Evolutionary conservation across 208 protist species (phyloP).

Genomic region (Porcisia deanei): DNA sequence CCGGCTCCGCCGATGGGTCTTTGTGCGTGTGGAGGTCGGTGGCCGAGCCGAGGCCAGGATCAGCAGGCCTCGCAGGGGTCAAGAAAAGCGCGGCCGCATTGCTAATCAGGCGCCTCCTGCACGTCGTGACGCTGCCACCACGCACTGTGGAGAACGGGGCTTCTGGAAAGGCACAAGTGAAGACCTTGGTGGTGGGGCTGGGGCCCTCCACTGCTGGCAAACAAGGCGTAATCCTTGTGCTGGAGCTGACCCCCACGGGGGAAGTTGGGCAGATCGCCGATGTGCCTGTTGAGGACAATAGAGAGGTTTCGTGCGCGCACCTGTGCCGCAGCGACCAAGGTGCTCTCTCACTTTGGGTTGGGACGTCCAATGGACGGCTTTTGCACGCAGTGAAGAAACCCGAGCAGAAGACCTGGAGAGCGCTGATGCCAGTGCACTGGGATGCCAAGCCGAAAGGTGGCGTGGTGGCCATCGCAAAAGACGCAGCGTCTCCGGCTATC

Average conservation of each 20-base stretch:
- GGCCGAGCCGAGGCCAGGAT: background rate
- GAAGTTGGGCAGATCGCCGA: background rate
- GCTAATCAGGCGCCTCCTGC: constrained; percentile 7
- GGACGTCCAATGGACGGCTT: constrained; percentile 13
- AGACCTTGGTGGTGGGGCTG: constrained; percentile 8
- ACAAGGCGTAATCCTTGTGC: constrained; percentile 5
- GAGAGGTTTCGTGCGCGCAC: constrained; percentile 23
- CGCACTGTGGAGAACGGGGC: background rate
- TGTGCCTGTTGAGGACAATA: background rate
- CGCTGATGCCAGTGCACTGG: constrained; percentile 19
- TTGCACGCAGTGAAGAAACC: constrained; percentile 7
- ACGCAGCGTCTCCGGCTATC: background rate
- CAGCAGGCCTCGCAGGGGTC: background rate
- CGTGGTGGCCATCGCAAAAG: constrained; percentile 20
- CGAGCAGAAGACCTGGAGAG: constrained; percentile 2
- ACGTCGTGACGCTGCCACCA: background rate
- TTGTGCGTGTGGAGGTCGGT: constrained; percentile 20
- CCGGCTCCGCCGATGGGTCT: constrained; percentile 28
- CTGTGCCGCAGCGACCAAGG: constrained; percentile 7
- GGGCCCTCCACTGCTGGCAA: background rate
- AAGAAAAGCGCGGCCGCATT: background rate
- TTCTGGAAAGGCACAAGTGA: background rate
- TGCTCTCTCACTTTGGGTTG: constrained; percentile 9
- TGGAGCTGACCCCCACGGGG: constrained; percentile 3
- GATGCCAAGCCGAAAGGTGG: constrained; percentile 1